Evolutionary conservation across 83 land plant species (phyloP).

Genomic region (Diphasiastrum complanatum): DNA sequence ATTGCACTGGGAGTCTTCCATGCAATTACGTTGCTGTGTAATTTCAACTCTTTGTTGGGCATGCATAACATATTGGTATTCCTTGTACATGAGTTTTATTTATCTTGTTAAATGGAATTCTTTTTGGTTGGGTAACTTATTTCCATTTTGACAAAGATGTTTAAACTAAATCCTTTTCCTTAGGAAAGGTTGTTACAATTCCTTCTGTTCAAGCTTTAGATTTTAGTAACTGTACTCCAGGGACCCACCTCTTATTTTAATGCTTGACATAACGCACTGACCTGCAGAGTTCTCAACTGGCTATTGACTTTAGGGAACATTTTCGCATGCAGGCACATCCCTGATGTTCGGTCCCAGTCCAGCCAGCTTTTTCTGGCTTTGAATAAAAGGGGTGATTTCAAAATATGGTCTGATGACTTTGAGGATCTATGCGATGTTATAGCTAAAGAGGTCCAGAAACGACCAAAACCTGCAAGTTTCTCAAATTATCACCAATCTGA

Average conservation of each 20-base stretch:
- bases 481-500: conserved; percentile 4
- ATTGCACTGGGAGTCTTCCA: too few relatives aligned
- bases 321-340: conserved; percentile 18
- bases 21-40: too few relatives aligned
- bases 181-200: not conserved
- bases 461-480: not conserved
- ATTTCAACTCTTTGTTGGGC: too few relatives aligned
- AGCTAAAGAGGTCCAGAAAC: conserved; percentile 16
- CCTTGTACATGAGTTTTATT: too few relatives aligned
- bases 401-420: conserved; percentile 25
- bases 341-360: conserved; percentile 15
- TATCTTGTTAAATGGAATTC: too few relatives aligned
- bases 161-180: not conserved
- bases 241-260: too few relatives aligned
- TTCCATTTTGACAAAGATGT: not conserved
- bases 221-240: too few relatives aligned
- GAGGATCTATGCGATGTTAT: conserved; percentile 26
- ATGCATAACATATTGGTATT: too few relatives aligned
- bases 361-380: conserved; percentile 15
- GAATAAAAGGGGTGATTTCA: conserved; percentile 24
- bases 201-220: too few relatives aligned
- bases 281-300: too few relatives aligned
- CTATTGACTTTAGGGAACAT: too few relatives aligned
- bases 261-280: too few relatives aligned
- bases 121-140: not conserved